These are phyloP conservation scores for Sporothrix globosa DNA, from an alignment of 2,329 filamentous ascomycete species.

Conservation along the genomic window DNA sequence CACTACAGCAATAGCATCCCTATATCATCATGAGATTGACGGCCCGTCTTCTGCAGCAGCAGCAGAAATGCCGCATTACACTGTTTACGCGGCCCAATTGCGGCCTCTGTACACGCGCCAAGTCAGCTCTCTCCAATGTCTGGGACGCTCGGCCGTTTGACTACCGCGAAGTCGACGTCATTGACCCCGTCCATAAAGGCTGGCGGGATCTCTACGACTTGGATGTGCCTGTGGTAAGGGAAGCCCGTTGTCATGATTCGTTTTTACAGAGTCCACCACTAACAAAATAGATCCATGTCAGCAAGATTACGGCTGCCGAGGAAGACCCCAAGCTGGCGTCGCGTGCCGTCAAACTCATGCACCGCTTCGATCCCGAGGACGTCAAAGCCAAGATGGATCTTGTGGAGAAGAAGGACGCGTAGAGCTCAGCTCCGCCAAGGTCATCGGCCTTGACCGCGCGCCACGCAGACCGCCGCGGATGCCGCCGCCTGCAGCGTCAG, in stretches of 20 bases:
- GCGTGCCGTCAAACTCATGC: slow-evolving; percentile 73
- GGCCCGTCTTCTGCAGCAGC: slow-evolving; percentile 52
- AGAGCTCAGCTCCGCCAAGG: too few relatives aligned
- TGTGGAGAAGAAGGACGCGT: slow-evolving; percentile 45
- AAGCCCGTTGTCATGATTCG: slow-evolving; percentile 15
- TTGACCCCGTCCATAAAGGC: slow-evolving; percentile 61
- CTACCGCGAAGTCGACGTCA: slow-evolving; percentile 71
- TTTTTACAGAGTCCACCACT: background rate
- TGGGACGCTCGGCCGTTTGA: slow-evolving; percentile 69
- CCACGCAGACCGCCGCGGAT: slow-evolving; percentile 52
- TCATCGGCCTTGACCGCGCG: slow-evolving; percentile 44
- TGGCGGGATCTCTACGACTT: slow-evolving; percentile 80
- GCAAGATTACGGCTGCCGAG: slow-evolving; percentile 55
- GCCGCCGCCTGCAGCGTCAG: slow-evolving; percentile 54
- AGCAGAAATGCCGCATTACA: slow-evolving; percentile 65
- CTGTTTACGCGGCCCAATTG: slow-evolving; percentile 75
- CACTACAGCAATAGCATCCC: background rate
- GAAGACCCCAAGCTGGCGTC: slow-evolving; percentile 59
- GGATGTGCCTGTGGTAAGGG: slow-evolving; percentile 74
- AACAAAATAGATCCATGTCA: slow-evolving; percentile 60
- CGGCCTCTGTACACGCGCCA: slow-evolving; percentile 70
- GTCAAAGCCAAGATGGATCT: slow-evolving; percentile 70
- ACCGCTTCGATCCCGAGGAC: slow-evolving; percentile 70
- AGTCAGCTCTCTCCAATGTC: slow-evolving; percentile 67
- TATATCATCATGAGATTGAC: slow-evolving; percentile 55